Evolutionary conservation across 192 early-diverging fungal genomes (phyloP), one percentile per base, ranked within the genome.

Genomic region (Borealophlyctis nickersoniae): DNA sequence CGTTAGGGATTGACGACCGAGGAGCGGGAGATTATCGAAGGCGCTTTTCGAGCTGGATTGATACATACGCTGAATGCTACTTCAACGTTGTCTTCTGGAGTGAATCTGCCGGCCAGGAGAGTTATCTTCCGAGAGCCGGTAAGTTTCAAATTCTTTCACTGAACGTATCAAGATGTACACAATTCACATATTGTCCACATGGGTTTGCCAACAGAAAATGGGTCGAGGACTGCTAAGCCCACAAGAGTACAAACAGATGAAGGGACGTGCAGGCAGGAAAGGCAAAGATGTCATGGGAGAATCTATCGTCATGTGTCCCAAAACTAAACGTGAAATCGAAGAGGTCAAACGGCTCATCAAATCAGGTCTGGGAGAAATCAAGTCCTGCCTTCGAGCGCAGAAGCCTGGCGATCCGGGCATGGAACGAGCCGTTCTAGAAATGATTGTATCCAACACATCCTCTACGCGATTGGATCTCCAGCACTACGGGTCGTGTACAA

Each of bases 401-500:
- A 3, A 39, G 26, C 78, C n/a, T n/a, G n/a, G n/a, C 39, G 39
- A 19, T 45, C 39, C 39, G 39, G 9, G 78, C 3, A 75, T 75
- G 77, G 79, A 75, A 54, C 26, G 73, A 45, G 73, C 73, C 13
- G 4, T 75, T 22, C 52, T 75, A 36, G 73, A 75, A 69, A 52
- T 75, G 3, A 76, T 75, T 63, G 74, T 67, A 27, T 36, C 53
- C 29, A 60, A 76, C 19, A 36, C 76, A n/a, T 76, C 62, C 1
- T 14, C 22, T 2, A 62, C 70, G 16, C 29, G 29, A 24, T 26
- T 23, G 32, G 73, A 75, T 27, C 19, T 69, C 16, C 36, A 34
- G 33, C 26, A 11, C 7, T 66, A 66, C 36, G 22, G 45, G 1
- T n/a, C 26, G 16, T 24, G 19, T 7, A 66, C 64, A 3, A 29